These are phyloP conservation scores for Thermomucor indicae-seudaticae DNA, from an alignment of 371 early-diverging fungal genomes.

Conservation along the genomic window DNA sequence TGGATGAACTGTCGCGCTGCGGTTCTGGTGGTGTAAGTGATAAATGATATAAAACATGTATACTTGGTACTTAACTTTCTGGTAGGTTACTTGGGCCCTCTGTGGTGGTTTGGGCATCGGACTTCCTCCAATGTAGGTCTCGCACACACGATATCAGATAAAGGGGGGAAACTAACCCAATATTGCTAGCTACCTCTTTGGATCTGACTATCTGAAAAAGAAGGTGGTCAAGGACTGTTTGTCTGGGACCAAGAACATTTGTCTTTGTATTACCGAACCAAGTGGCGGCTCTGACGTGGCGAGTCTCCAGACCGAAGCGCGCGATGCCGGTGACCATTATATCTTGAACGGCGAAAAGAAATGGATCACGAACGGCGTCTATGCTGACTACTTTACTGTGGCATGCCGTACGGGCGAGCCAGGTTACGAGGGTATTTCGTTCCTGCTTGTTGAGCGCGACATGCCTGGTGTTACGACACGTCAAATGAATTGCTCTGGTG, in stretches of 20 bases:
- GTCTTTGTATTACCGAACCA: conserved; percentile 67
- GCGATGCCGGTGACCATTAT: conserved; percentile 50
- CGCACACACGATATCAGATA: no score
- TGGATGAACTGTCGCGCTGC: conserved; percentile 80
- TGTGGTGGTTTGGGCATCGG: conserved; percentile 66
- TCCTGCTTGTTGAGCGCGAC: conserved; percentile 73
- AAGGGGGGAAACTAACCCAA: no score
- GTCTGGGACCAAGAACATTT: conserved; percentile 61
- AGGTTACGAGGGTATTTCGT: conserved; percentile 82
- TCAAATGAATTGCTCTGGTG: conserved; percentile 70
- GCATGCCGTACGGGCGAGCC: conserved; percentile 75
- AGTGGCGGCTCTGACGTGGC: conserved; percentile 81
- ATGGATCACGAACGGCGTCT: conserved; percentile 84
- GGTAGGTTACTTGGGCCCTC: conserved; percentile 35
- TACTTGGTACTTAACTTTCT: background rate
- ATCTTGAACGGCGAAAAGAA: conserved; percentile 87
- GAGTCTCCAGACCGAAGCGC: conserved; percentile 69
- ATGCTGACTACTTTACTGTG: conserved; percentile 69
- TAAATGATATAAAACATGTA: background rate
- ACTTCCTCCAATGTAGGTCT: conserved; percentile 66
- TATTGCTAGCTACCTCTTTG: conserved; percentile 64
- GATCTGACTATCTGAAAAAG: conserved; percentile 53
- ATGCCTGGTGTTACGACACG: conserved; percentile 83
- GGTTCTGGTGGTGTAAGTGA: conserved; percentile 74
- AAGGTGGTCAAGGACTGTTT: conserved; percentile 56